Evolutionary conservation across 2,329 filamentous ascomycete genomes (phyloP), one percentile per base, ranked within the genome.

Genomic region (Fusarium globosum): DNA sequence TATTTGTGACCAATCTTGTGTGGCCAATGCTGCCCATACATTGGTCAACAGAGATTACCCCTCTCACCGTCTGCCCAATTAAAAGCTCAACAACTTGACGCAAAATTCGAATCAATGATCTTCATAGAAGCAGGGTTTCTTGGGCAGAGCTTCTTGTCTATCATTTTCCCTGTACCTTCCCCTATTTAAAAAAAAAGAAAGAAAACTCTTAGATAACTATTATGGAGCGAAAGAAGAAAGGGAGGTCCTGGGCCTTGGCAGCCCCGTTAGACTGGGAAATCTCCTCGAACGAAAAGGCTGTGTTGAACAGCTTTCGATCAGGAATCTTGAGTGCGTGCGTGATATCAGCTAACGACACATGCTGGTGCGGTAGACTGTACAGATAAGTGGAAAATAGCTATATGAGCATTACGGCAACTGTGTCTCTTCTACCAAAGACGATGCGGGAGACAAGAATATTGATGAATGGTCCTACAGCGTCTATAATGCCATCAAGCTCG

Each of bases 291-390:
- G 41, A 57, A 6, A 57, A 45, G 28, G 21, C 53, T 7, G 53
- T 45, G 30, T 57, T 57, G 21, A 57, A 57, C 21, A 57, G 12
- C 26, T 51, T 18, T 8, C 45, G 41, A 9, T 35, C 28, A 28
- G 45, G 49, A 35, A 58, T 57, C 28, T 53, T 51, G 23, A 68
- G 39, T 9, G 60, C 43, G 48, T 64, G 60, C 26, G 41, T 43
- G 39, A 68, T 64, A 23, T 63, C 60, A 11, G 65, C 52, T 26
- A 68, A 36, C 30, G 59, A 51, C 13, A 39, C 51, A 33, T 63
- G 60, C 46, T 68, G 65, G 46, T 68, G 65, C 20, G 59, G 65
- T 11, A 68, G 49, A 12, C 57, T 61, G 49, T 61, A 42, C 8
- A 66, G 11, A 30, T 66, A 68, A 3, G 60, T 57, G 21, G 20